Base-by-base conservation (phyloP, 345 rosid genomes). In the Linum lewisii region DNA sequence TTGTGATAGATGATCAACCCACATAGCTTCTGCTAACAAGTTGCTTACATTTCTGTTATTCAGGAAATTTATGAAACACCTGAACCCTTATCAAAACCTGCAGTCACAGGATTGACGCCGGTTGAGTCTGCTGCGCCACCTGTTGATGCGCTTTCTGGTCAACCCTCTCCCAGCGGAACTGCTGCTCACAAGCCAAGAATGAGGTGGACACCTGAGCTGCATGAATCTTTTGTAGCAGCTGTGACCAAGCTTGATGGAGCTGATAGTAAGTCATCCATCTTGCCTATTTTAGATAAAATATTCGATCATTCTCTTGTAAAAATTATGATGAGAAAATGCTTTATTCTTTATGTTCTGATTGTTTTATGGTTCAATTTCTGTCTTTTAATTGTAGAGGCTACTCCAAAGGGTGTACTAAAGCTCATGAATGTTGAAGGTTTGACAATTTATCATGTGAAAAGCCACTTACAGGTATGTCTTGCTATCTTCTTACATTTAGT, bases 201-300 rank as follows among this genome's bases (percentile, higher is more conserved):
- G 97, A 82, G 97, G 70, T 90, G 97, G 97, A 87, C 91, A 15
- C 91, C 90, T 66, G 87, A 87, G 75, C 94, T 87, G 66, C 95
- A 90, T 18, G 91, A 83, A 54, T 54, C 76, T 63, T 83, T 83
- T 75, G 59, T 87, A 4, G 85, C 80, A 60, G 87, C 97, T 19
- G 91, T 87, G 60, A 66, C 19, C 67, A 79, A 78, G 67, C 91
- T 90, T 74, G 95, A 86, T 59, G 97, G 97, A 51, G 86, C 97
- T 61, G 97, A 90, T 66, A 90, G 97, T 87, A 71, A 79, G 95
- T 73, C 51, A 36, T 20, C 15, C n/a, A 24, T 47, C 26, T 58
- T 42, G 34, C 51, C 55, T 13, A 19, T 66, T 59, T 14, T 61
- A 25, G n/a, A n/a, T n/a, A n/a, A n/a, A n/a, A n/a, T n/a, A n/a